Percentiles rank a stretch among this genome's conserved stretches.
Conservation (phyloP, 148 eudicot species). For the Hydrangea macrophylla region DNA sequence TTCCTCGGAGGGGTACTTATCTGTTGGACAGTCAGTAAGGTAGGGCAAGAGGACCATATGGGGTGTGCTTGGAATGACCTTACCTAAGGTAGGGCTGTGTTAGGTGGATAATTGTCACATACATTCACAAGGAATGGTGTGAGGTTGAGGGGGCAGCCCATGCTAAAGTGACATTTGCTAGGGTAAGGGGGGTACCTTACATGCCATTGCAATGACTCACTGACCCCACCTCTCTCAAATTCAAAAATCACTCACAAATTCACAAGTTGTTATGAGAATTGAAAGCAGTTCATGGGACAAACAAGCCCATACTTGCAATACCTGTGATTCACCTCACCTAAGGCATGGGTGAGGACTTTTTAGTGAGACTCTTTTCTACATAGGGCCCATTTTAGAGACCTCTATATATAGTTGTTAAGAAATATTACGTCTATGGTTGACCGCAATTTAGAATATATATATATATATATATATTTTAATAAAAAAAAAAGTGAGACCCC, state of each 20-base stretch:
- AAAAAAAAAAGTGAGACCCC: too few relatives aligned
- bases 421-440: too few relatives aligned
- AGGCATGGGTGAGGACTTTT: background rate
- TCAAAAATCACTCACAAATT: background rate
- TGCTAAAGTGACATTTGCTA: slow-evolving; percentile 22
- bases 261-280: background rate
- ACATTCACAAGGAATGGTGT: slow-evolving; percentile 18
- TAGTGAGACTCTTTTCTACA: too few relatives aligned
- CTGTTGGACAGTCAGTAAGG: slow-evolving; percentile 27
- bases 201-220: slow-evolving; percentile 31
- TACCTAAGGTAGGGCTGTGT: slow-evolving; percentile 6
- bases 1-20: slow-evolving; percentile 37
- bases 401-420: too few relatives aligned
- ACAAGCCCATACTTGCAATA: slow-evolving; percentile 9
- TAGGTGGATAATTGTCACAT: slow-evolving; percentile 14
- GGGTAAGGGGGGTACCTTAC: slow-evolving; percentile 17
- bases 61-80: slow-evolving; percentile 21
- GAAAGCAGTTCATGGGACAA: slow-evolving; percentile 6
- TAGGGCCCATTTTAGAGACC: background rate
- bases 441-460: too few relatives aligned
- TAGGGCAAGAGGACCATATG: slow-evolving; percentile 15
- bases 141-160: slow-evolving; percentile 29
- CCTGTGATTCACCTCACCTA: slow-evolving; percentile 20
- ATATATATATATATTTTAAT: background rate
- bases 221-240: slow-evolving; percentile 1